phyloP scores from a whole-genome alignment of 371 early-diverging fungal genomes.

The Haplosporangium sp. region DNA sequence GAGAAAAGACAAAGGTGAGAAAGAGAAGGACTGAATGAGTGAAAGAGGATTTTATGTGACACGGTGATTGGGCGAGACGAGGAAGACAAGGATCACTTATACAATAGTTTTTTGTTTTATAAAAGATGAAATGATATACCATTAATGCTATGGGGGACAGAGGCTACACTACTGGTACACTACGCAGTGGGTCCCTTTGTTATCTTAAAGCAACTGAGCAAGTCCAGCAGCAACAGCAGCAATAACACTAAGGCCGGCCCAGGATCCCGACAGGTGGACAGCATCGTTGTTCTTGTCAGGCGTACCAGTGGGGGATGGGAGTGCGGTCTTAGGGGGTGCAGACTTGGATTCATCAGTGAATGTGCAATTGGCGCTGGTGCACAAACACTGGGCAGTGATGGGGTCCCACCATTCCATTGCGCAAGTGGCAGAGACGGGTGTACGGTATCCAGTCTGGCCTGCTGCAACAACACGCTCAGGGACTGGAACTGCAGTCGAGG shows the following conservation, averaged over 20 bases:
- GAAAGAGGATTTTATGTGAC: conserved; percentile 4
- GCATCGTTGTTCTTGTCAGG: conserved; percentile 14
- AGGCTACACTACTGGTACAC: neutral
- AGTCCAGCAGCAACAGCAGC: conserved; percentile 31
- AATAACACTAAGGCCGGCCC: conserved; percentile 8
- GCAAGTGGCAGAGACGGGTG: conserved; percentile 71
- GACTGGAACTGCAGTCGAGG: conserved; percentile 65
- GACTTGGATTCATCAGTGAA: conserved; percentile 40
- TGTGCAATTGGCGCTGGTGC: conserved; percentile 43
- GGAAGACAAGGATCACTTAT: no score
- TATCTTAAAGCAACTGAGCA: conserved; percentile 32
- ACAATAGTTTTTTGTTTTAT: neutral
- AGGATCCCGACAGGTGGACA: conserved; percentile 5
- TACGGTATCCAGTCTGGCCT: conserved; percentile 60
- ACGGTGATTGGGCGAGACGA: no score
- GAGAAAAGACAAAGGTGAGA: neutral
- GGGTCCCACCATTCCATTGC: conserved; percentile 84
- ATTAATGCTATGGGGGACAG: no score
- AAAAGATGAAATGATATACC: neutral
- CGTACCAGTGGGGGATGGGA: neutral
- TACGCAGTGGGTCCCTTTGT: neutral
- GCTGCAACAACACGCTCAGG: conserved; percentile 58
- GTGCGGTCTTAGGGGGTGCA: neutral
- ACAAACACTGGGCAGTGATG: conserved; percentile 53
- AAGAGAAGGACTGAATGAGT: no score